A percentile compares a stretch with the other conserved stretches of the same genome.
These are phyloP conservation scores for Gymnopilus junonius DNA, from an alignment of 768 basidiomycete species.

Conservation along the genomic window DNA sequence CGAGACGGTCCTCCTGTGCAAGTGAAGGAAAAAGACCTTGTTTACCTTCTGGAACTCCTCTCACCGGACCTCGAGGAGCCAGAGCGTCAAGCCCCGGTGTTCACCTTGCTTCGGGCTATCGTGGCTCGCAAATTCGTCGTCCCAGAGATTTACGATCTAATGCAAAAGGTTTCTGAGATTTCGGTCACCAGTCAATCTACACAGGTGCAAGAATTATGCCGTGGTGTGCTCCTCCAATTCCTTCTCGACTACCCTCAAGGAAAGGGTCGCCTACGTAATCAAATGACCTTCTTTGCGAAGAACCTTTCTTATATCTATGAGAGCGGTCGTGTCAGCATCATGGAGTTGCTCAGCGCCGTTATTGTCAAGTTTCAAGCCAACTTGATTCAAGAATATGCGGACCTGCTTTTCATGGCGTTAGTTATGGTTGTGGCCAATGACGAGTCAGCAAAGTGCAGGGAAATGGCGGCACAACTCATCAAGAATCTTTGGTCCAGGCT, in stretches of 20 bases:
- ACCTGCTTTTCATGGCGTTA: slow-evolving; percentile 88
- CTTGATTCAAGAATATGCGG: slow-evolving; percentile 78
- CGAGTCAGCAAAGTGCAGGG: slow-evolving; percentile 85
- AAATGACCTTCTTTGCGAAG: slow-evolving; percentile 90
- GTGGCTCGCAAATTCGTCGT: slow-evolving; percentile 91
- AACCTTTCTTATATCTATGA: slow-evolving; percentile 92
- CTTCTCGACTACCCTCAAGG: slow-evolving; percentile 97
- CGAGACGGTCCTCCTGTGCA: slow-evolving; percentile 85
- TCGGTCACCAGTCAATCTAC: slow-evolving; percentile 93
- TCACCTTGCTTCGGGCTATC: slow-evolving; percentile 88
- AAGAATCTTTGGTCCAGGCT: slow-evolving; percentile 75
- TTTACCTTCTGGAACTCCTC: slow-evolving; percentile 85
- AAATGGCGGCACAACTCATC: slow-evolving; percentile 85
- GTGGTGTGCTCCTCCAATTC: slow-evolving; percentile 90
- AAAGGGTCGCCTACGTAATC: slow-evolving; percentile 83
- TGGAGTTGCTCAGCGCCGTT: slow-evolving; percentile 89
- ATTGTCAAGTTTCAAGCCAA: slow-evolving; percentile 81
- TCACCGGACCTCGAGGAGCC: slow-evolving; percentile 92
- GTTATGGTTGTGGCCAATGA: slow-evolving; percentile 96
- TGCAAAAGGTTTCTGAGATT: slow-evolving; percentile 90
- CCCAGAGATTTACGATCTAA: slow-evolving; percentile 95
- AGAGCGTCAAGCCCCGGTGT: slow-evolving; percentile 81
- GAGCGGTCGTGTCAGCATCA: slow-evolving; percentile 89
- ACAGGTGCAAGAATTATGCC: slow-evolving; percentile 90
- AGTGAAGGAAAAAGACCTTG: slow-evolving; percentile 87